Evolutionary conservation across 306 rosid species (phyloP).

Genomic region (Acacia acuminata): DNA sequence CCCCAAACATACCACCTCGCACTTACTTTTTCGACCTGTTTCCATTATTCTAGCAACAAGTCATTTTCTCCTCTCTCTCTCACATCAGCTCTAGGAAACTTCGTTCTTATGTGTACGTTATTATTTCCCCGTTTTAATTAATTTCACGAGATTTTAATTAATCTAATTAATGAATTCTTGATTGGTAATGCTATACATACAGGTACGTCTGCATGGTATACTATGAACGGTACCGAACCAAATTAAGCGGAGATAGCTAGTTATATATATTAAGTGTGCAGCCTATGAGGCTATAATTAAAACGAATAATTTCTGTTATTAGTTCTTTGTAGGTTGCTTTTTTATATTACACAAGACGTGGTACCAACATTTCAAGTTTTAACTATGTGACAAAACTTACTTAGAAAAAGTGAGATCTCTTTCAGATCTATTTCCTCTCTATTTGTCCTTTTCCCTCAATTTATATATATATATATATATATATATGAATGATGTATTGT

Average conservation of each 20-base stretch:
- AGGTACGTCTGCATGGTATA: not conserved
- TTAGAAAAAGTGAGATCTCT: not conserved
- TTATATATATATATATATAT: not conserved
- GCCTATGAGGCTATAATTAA: not conserved
- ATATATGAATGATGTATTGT: no score
- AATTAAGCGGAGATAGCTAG: not conserved
- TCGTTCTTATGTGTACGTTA: conserved; percentile 3
- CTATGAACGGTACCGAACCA: not conserved
- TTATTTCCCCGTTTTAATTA: no score
- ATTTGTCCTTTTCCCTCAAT: not conserved
- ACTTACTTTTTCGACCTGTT: conserved; percentile 40
- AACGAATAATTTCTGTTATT: not conserved
- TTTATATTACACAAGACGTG: not conserved
- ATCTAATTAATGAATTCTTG: not conserved
- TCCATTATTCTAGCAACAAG: conserved; percentile 50
- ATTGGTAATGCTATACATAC: not conserved
- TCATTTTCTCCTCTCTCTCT: conserved; percentile 37
- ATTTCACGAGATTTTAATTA: no score
- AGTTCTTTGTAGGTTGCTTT: not conserved
- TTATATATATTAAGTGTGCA: no score
- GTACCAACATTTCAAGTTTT: not conserved
- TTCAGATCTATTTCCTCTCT: not conserved
- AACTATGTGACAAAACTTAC: not conserved
- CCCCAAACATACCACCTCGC: conserved; percentile 34
- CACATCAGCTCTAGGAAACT: conserved; percentile 27